A percentile compares a stretch with the other conserved stretches of the same genome.
Evolutionary conservation across 2,329 filamentous ascomycete genomes (phyloP).

Genomic region (Calonectria naviculata): DNA sequence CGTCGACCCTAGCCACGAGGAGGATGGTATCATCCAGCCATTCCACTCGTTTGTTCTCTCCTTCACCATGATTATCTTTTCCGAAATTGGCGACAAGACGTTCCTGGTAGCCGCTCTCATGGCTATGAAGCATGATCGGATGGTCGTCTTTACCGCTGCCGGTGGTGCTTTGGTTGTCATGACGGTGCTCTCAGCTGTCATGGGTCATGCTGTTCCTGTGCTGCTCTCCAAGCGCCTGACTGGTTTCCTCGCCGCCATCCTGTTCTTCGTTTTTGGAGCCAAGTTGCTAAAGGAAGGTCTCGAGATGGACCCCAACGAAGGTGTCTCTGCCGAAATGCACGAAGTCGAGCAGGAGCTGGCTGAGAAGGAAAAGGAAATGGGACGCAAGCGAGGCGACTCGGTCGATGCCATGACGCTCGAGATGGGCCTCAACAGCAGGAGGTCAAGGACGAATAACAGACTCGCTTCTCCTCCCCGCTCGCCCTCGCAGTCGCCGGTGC

Average conservation of each 20-base stretch:
- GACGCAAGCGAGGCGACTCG: constrained; percentile 70
- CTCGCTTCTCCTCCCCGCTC: constrained; percentile 85
- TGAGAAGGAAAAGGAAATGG: constrained; percentile 87
- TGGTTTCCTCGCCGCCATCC: constrained; percentile 82
- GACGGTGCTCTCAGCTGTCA: constrained; percentile 92
- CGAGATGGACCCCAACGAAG: constrained; percentile 88
- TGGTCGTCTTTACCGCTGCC: constrained; percentile 95
- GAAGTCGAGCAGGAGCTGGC: constrained; percentile 95
- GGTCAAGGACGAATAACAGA: constrained; percentile 78
- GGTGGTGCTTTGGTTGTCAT: constrained; percentile 91
- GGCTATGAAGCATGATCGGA: constrained; percentile 97
- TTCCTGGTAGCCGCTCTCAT: constrained; percentile 97
- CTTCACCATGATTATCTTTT: constrained; percentile 96
- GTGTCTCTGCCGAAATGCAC: constrained; percentile 96
- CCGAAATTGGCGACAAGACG: constrained; percentile 98
- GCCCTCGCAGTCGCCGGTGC: constrained; percentile 79
- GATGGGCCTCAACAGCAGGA: constrained; percentile 78
- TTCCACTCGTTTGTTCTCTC: constrained; percentile 92
- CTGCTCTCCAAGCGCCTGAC: constrained; percentile 92
- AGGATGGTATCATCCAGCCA: constrained; percentile 78
- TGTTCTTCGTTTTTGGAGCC: constrained; percentile 91
- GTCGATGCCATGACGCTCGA: constrained; percentile 83
- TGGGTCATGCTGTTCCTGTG: constrained; percentile 92
- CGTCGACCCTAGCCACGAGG: constrained; percentile 50
- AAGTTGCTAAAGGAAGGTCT: constrained; percentile 88